Percentiles rank a stretch among this genome's conserved stretches.
Conservation (phyloP, 257 asterid species). For the Petunia axillaris region DNA sequence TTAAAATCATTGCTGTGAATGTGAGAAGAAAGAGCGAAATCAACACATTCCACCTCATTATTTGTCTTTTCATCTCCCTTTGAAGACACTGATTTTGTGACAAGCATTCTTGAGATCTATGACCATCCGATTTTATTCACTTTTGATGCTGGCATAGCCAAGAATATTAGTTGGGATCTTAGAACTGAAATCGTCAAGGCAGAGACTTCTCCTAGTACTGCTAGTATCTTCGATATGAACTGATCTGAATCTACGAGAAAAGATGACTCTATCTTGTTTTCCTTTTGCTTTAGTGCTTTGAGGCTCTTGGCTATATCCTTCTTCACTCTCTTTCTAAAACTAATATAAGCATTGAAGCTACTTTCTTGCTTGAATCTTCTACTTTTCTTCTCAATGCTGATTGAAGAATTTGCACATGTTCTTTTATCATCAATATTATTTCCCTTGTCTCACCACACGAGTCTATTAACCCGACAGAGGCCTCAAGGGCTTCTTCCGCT, state of each 20-base stretch:
- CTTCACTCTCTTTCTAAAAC: constrained; percentile 46
- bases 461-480: constrained; percentile 46
- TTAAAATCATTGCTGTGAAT: neutral
- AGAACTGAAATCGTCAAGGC: constrained; percentile 21
- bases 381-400: constrained; percentile 60
- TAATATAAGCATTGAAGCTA: neutral
- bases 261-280: constrained; percentile 25
- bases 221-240: constrained; percentile 11
- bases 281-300: constrained; percentile 38
- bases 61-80: neutral
- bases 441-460: constrained; percentile 47
- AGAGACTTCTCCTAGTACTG: constrained; percentile 23
- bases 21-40: constrained; percentile 17
- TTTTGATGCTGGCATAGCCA: neutral
- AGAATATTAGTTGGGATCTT: constrained; percentile 8
- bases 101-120: constrained; percentile 18
- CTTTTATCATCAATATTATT: constrained; percentile 46
- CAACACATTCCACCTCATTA: constrained; percentile 23
- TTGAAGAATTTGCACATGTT: constrained; percentile 50
- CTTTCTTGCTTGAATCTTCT: constrained; percentile 35
- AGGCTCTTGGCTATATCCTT: constrained; percentile 44
- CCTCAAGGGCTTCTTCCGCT: constrained; percentile 38
- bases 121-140: constrained; percentile 20
- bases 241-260: neutral
- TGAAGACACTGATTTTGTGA: neutral